Base-by-base conservation (phyloP, 768 basidiomycete species). In the Mycena sanguinolenta region DNA sequence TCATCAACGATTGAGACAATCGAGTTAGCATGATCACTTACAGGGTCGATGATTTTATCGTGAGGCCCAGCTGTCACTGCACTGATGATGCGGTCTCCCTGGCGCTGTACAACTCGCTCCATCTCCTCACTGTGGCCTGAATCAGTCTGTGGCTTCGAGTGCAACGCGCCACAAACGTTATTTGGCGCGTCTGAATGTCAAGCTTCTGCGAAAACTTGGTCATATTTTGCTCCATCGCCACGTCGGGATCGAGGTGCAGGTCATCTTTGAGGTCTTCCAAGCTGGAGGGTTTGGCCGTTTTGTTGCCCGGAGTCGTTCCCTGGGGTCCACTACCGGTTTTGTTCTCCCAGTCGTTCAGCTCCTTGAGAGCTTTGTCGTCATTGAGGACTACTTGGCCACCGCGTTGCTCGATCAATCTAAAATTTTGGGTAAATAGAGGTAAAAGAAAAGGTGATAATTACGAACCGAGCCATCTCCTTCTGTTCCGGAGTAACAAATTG, bases 201-300 rank as follows among this genome's bases (percentile, higher is more conserved):
- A 82, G 79, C 66, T 83, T 83, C 17, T 77, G 76, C n/a, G 78
- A 69, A 60, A 84, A 84, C 1, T 72, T 53, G 5, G 74, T 75
- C 58, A 78, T 58, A 64, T 84, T 83, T 49, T 76, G 75, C 46
- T 71, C 50, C 30, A 83, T 65, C 2, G 79, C 76, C 3, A 67
- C 54, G 23, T 79, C 76, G 38, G 72, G 69, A 23, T 79, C 77
- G 28, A 76, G 75, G 19, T 46, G 49, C 27, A 82, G 57, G 13
- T 81, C 80, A 3, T 70, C 54, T 25, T 69, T 55, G 21, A 80
- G 54, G 9, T 67, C 73, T 23, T 67, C 74, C 36, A 77, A 67
- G 21, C 66, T 65, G 5, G 68, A 63, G n/a, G n/a, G n/a, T n/a
- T n/a, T n/a, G n/a, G n/a, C n/a, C n/a, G n/a, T n/a, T 28, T 62